Conservation (phyloP, 352 stramenopile species). For the Peronospora tabacina region DNA sequence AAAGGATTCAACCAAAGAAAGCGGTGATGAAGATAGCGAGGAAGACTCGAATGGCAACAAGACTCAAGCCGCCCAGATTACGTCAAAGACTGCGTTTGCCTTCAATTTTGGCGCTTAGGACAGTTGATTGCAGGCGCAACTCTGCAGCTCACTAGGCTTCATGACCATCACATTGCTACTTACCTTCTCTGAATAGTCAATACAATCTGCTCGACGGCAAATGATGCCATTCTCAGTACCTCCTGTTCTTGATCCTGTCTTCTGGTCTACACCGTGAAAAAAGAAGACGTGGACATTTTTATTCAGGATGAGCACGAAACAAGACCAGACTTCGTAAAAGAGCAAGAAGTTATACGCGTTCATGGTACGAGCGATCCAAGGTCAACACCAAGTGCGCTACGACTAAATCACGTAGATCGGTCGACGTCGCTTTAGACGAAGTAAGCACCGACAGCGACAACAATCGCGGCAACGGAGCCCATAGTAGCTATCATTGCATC, state of each 20-base stretch:
- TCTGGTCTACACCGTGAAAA: too few relatives aligned
- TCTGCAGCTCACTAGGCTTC: slow-evolving; percentile 7
- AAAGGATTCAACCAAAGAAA: slow-evolving; percentile 11
- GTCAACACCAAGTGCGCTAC: not conserved
- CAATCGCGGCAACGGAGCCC: slow-evolving; percentile 8
- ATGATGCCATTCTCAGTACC: too few relatives aligned
- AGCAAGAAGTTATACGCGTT: slow-evolving; percentile 8
- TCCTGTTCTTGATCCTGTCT: too few relatives aligned
- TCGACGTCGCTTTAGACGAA: slow-evolving; percentile 16
- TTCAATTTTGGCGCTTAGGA: slow-evolving; percentile 39
- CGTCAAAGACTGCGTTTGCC: slow-evolving; percentile 26
- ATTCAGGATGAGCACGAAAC: too few relatives aligned
- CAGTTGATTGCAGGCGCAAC: slow-evolving; percentile 4
- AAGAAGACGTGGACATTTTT: too few relatives aligned
- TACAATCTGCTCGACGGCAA: not conserved
- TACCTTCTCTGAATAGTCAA: slow-evolving; percentile 19
- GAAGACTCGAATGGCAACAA: slow-evolving; percentile 20
- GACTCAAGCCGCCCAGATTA: slow-evolving; percentile 8
- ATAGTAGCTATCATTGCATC: slow-evolving; percentile 15
- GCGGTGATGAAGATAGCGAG: slow-evolving; percentile 18
- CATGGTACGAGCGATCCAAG: slow-evolving; percentile 13
- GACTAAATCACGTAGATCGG: slow-evolving; percentile 7
- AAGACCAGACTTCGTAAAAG: not conserved
- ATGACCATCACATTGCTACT: slow-evolving; percentile 4
- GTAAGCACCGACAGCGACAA: slow-evolving; percentile 20